Conservation (phyloP, 805 yeast genomes). For the Myxozyma vanderwaltii region DNA sequence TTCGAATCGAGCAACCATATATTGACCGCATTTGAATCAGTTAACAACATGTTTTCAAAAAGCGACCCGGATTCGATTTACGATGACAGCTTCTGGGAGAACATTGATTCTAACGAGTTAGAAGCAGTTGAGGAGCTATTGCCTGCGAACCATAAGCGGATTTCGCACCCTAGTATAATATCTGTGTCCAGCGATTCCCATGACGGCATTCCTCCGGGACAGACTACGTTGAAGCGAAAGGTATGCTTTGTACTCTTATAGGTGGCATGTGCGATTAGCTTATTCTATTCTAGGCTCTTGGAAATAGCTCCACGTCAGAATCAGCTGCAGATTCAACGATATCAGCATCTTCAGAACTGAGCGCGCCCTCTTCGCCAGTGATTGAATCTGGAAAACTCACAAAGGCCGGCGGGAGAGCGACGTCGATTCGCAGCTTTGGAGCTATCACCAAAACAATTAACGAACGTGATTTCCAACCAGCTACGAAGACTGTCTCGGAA, state of each 20-base stretch:
- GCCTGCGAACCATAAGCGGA: not conserved
- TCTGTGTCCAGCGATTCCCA: not conserved
- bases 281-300: not conserved
- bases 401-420: slow-evolving; percentile 1
- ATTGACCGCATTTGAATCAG: slow-evolving; percentile 14
- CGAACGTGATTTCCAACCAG: not conserved
- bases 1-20: not conserved
- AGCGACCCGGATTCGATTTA: not conserved
- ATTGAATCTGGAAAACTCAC: not conserved
- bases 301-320: slow-evolving; percentile 14
- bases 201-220: slow-evolving; percentile 84
- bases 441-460: slow-evolving; percentile 1
- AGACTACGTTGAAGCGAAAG: slow-evolving; percentile 65
- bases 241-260: not conserved
- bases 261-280: too few species aligned
- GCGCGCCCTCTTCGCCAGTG: not conserved
- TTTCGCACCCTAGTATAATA: not conserved
- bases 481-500: not conserved
- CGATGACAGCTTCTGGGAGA: slow-evolving; percentile 26
- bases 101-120: slow-evolving; percentile 7
- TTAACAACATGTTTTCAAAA: slow-evolving; percentile 3
- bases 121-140: not conserved
- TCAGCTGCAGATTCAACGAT: not conserved
- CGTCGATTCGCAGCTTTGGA: slow-evolving; percentile 9
- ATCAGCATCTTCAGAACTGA: not conserved